Base-by-base conservation (phyloP, 2,329 filamentous ascomycete species). In the Venturia asperata region DNA sequence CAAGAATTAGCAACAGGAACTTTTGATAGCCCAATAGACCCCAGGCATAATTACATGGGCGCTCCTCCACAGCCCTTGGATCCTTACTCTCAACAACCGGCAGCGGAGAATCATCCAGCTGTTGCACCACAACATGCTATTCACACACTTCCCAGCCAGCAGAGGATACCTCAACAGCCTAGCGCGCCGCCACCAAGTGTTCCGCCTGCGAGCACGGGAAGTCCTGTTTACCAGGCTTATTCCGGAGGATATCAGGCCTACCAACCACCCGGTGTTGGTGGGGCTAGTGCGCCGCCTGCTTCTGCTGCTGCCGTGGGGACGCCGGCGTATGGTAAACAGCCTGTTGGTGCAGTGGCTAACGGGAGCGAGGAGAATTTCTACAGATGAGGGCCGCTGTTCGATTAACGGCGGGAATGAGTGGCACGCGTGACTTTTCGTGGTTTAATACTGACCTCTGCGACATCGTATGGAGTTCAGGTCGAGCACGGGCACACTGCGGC, bases 1-100 rank as follows among this genome's bases (percentile, higher is more conserved):
- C 79, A 81, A 66, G 80, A 82, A 69, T 72, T 82, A 21, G 76
- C 78, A 21, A 79, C 78, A 5, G 73, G 75, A 13, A 76, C 77
- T 34, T 80, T 77, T 66, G 79, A 81, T 67, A 79, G 77, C 9
- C 80, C 80, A 1, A 69, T 79, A 3, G 79, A 81, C 67, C 76
- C 76, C 66, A 72, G 78, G 15, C 75, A 78, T 55, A 76, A 75
- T 21, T 77, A 77, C 67, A 70, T 68, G 63, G 70, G 3, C 17
- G 63, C 47, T 30, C 70, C 73, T 56, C 72, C 73, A 3, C 69
- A 70, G 24, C 64, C 64, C 10, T 61, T 56, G n/a, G 52, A 65
- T 45, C 41, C 55, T n/a, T 65, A 61, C 56, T 37, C 61, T 17
- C 43, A 37, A 62, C 61, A 47, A 41, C 24, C 34, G 19, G 24